These are phyloP conservation scores for Cladophialophora immunda DNA, from an alignment of 2,329 filamentous ascomycete genomes.

Conservation along the genomic window DNA sequence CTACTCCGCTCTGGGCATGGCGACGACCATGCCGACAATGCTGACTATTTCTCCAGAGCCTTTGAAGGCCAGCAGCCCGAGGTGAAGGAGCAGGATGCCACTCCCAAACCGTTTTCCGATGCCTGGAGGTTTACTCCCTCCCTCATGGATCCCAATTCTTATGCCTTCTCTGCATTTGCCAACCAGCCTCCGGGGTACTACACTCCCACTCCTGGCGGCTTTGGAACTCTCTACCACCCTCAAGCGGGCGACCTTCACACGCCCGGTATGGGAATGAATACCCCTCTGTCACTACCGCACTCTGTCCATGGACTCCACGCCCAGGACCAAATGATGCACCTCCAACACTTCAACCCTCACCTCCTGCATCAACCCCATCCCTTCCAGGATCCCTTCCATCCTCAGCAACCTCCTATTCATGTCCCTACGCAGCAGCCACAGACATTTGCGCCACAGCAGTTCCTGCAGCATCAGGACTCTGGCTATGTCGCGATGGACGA, in stretches of 20 bases:
- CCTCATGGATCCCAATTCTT: slow-evolving; percentile 83
- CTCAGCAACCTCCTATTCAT: slow-evolving; percentile 35
- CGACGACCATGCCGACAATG: slow-evolving; percentile 17
- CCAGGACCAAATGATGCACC: slow-evolving; percentile 67
- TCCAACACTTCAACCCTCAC: slow-evolving; percentile 71
- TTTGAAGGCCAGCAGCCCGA: slow-evolving; percentile 55
- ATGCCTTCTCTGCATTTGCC: slow-evolving; percentile 79
- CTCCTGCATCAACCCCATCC: slow-evolving; percentile 46
- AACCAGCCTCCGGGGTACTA: slow-evolving; percentile 86
- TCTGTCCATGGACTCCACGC: slow-evolving; percentile 70
- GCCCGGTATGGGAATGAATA: slow-evolving; percentile 76
- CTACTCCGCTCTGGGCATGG: slow-evolving; percentile 23
- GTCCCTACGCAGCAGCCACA: slow-evolving; percentile 60
- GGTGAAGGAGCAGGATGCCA: slow-evolving; percentile 74
- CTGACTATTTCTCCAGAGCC: slow-evolving; percentile 48
- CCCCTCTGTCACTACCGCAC: slow-evolving; percentile 81
- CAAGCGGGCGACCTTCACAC: slow-evolving; percentile 90
- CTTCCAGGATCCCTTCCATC: slow-evolving; percentile 36
- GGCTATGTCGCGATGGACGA: slow-evolving; percentile 82
- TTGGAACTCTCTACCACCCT: slow-evolving; percentile 80
- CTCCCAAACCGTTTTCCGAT: slow-evolving; percentile 77
- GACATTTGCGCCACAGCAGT: slow-evolving; percentile 58
- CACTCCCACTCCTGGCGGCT: slow-evolving; percentile 83
- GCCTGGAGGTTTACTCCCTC: slow-evolving; percentile 89
- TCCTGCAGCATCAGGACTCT: slow-evolving; percentile 77